These are phyloP conservation scores for Euphorbia corollata DNA, from an alignment of 441 rosid genomes.

Conservation along the genomic window DNA sequence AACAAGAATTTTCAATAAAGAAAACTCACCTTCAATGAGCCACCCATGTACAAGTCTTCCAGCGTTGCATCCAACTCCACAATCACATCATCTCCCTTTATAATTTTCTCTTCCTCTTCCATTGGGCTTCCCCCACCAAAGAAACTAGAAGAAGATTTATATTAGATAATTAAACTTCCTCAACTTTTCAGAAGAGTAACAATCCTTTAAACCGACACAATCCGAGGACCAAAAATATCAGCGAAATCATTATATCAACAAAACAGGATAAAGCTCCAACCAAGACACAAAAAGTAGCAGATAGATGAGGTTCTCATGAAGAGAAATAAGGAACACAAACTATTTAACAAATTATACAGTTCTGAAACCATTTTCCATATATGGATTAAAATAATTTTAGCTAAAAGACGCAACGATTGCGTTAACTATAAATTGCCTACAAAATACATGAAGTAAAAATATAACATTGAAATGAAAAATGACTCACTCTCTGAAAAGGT, in stretches of 20 bases:
- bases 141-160: constrained; percentile 36
- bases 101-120: constrained; percentile 89
- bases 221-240: neutral
- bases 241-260: neutral
- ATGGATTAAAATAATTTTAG: neutral
- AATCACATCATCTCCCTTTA: constrained; percentile 86
- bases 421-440: neutral
- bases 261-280: neutral
- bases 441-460: neutral
- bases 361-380: neutral
- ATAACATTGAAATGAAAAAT: constrained; percentile 7
- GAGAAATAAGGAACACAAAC: neutral
- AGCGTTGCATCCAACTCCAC: constrained; percentile 84
- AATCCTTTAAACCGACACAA: neutral
- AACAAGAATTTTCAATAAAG: neutral
- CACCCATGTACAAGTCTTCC: constrained; percentile 95
- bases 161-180: neutral
- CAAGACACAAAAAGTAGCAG: too few relatives aligned
- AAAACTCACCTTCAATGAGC: constrained; percentile 67
- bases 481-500: constrained; percentile 51
- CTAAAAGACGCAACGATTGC: neutral
- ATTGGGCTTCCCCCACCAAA: constrained; percentile 71
- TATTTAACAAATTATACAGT: neutral
- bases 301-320: neutral
- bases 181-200: too few relatives aligned